Evolutionary conservation across 371 early-diverging fungal species (phyloP).

Genomic region (Mortierella sp.): DNA sequence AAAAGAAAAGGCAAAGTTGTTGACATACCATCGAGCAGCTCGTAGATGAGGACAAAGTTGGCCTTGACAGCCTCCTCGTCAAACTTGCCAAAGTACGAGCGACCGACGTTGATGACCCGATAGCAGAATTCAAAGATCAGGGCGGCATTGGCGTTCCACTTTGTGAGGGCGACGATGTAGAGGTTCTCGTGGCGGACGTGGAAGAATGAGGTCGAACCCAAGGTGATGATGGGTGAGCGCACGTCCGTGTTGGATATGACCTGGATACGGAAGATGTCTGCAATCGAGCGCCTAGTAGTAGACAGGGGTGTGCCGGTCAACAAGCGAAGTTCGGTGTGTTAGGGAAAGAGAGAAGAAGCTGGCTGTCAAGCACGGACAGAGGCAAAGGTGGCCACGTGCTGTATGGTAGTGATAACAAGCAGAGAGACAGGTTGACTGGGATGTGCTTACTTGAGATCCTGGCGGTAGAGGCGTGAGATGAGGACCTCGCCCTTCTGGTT

Average conservation of each 20-base stretch:
- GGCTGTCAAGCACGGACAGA: no score
- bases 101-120: conserved; percentile 80
- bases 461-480: conserved; percentile 94
- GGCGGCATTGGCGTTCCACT: conserved; percentile 88
- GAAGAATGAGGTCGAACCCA: conserved; percentile 90
- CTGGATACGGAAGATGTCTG: conserved; percentile 97
- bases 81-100: conserved; percentile 89
- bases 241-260: conserved; percentile 93
- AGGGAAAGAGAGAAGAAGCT: neutral
- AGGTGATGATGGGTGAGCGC: conserved; percentile 92
- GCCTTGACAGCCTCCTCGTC: conserved; percentile 93
- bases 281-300: conserved; percentile 85
- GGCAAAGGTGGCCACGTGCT: neutral
- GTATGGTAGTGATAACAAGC: neutral
- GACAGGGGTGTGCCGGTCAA: neutral
- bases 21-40: conserved; percentile 86
- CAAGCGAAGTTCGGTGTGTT: neutral
- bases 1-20: neutral
- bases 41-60: conserved; percentile 93
- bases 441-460: conserved; percentile 88
- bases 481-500: conserved; percentile 99
- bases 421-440: no score
- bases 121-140: conserved; percentile 90
- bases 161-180: conserved; percentile 89
- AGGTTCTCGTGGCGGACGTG: conserved; percentile 93